Evolutionary conservation across 75 land plant genomes (phyloP), one percentile per base, ranked within the genome.

Genomic region (Adiantum capillusveneris): DNA sequence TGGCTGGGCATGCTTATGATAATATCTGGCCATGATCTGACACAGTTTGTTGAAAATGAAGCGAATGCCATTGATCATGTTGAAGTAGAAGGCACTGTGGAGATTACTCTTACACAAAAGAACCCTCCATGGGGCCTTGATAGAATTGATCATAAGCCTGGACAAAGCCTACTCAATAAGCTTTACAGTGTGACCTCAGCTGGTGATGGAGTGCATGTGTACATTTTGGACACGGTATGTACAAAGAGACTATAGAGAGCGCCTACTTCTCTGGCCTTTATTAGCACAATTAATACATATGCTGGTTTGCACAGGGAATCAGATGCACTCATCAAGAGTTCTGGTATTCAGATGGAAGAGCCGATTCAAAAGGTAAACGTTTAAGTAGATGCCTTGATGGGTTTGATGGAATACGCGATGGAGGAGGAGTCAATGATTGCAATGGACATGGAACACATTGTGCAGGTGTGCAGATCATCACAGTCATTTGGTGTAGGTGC

Each of bases 371-470:
- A 0, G 31, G 27, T 25, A 39, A 19, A 22, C 64, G 56, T 13
- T 27, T 69, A 24, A 55, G 37, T 22, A 41, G 72, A 45, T 69
- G 72, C 39, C 26, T 62, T 18, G 1, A 14, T 43, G 72, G 72
- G 12, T 56, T 55, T 31, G 72, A 69, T 69, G 59, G 58, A 22
- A 55, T 69, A 18, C 44, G 58, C 0, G 72, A 69, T 69, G 72
- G 72, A 7, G 25, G 24, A n/a, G 43, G 46, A 18, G 62, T 65
- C 0, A 39, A 28, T 31, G 72, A 69, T 44, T 69, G 72, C 58
- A 69, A 69, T 43, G 72, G 72, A n/a, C 72, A 69, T 56, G 72
- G 72, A 14, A 69, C 72, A 60, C 65, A 62, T 54, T 69, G 72
- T 46, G 72, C 72, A 54, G 72, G 72, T 69, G 31, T 31, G 27